These are phyloP conservation scores for Dictyostelium gargantuum DNA, from an alignment of 208 protist species.

Conservation along the genomic window DNA sequence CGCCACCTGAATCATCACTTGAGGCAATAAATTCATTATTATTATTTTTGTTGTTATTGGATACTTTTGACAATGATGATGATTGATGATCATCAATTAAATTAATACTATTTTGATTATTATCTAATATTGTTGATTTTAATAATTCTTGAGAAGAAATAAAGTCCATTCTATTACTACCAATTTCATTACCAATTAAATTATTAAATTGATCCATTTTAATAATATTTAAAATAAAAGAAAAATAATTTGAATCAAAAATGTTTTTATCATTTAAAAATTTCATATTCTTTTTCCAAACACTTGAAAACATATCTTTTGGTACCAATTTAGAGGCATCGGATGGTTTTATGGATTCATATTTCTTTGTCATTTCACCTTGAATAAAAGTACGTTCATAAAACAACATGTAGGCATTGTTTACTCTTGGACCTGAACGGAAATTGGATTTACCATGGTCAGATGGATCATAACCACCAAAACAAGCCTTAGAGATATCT, in stretches of 20 bases:
- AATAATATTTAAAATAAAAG: constrained; percentile 63
- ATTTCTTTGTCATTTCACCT: background rate
- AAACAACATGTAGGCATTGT: constrained; percentile 87
- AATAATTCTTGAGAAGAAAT: background rate
- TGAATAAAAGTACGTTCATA: constrained; percentile 74
- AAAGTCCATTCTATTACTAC: background rate
- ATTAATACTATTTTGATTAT: background rate
- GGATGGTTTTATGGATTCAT: background rate
- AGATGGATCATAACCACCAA: constrained; percentile 60
- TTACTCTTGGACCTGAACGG: constrained; percentile 27
- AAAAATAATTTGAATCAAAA: constrained; percentile 81
- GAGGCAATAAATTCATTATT: background rate
- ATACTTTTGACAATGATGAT: background rate
- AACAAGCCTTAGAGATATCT: constrained; percentile 61
- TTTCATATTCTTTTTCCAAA: constrained; percentile 83
- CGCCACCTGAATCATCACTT: background rate
- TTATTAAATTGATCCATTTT: background rate
- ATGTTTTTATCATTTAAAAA: constrained; percentile 83
- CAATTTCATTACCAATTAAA: no score
- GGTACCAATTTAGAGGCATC: constrained; percentile 66
- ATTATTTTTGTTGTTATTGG: no score
- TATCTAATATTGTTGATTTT: background rate
- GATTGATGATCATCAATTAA: background rate
- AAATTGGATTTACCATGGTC: background rate
- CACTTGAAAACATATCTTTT: constrained; percentile 54